Conservation (phyloP, 176 grass and related monocot genomes). For the Microstegium vimineum region DNA sequence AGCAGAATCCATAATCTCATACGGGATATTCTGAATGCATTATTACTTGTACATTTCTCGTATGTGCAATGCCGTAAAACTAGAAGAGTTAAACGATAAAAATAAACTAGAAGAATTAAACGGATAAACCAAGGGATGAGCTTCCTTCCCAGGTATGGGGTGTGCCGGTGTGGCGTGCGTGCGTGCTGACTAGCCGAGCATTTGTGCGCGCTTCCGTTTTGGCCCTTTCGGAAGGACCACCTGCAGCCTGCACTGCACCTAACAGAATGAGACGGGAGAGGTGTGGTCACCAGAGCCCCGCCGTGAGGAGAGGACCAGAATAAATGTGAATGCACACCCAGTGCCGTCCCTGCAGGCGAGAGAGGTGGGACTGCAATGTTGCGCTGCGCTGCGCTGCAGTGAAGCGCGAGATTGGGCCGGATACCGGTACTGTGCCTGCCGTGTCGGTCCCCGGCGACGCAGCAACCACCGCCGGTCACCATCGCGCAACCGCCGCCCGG, state of each 20-base stretch:
- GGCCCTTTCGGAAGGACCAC: neutral
- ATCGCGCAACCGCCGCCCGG: constrained; percentile 27
- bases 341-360: neutral
- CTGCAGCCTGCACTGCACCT: neutral
- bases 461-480: constrained; percentile 39
- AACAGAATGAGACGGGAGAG: neutral
- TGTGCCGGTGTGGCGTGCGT: neutral
- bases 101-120: neutral
- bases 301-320: neutral
- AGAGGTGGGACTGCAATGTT: neutral
- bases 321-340: neutral
- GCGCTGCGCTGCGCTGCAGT: too few relatives aligned
- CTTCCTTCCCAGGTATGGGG: neutral
- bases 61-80: neutral
- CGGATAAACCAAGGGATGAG: neutral
- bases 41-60: neutral
- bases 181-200: neutral
- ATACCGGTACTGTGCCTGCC: constrained; percentile 16
- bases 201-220: neutral
- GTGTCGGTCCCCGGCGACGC: constrained; percentile 34
- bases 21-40: neutral
- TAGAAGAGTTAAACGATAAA: neutral
- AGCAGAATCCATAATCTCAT: too few relatives aligned
- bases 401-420: neutral
- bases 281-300: neutral